Conservation (phyloP, 495 filamentous ascomycete genomes). For the Podospora conica region DNA sequence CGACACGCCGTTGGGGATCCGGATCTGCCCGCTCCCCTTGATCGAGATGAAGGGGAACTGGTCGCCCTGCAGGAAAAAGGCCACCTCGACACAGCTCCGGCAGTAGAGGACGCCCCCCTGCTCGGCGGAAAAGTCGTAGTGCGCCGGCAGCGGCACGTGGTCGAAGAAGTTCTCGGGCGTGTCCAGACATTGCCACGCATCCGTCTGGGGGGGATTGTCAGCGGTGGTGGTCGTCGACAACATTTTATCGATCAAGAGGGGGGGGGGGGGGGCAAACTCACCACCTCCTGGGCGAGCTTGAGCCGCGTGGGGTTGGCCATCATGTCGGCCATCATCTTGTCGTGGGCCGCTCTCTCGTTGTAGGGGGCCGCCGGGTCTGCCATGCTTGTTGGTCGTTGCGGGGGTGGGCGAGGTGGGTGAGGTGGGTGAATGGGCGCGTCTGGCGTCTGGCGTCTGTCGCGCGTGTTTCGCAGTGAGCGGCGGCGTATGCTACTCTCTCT, state of each 20-base stretch:
- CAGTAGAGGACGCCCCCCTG: not conserved
- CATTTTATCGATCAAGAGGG: not conserved
- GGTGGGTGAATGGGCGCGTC: not conserved
- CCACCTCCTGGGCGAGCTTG: not conserved
- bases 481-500: too few relatives aligned
- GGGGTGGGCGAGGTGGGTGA: too few relatives aligned
- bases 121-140: not conserved
- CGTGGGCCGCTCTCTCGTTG: not conserved
- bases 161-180: not conserved
- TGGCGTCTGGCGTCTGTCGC: not conserved
- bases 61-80: not conserved
- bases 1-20: not conserved
- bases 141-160: not conserved
- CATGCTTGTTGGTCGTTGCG: not conserved
- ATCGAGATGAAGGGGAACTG: not conserved
- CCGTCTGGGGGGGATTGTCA: not conserved
- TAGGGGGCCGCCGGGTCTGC: not conserved
- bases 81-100: not conserved
- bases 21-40: conserved; percentile 1
- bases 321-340: not conserved
- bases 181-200: not conserved
- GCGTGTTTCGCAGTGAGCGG: not conserved
- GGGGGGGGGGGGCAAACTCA: not conserved
- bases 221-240: not conserved
- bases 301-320: not conserved